phyloP scores from a whole-genome alignment of 78 protist species.

The slime mould (Dictyostelium discoideum) region dicty_2.7 NC_007090.3:1544501-1545000 shows the following conservation, averaged over 20 bases:
- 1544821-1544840: background rate
- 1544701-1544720: background rate
- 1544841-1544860: background rate
- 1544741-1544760: background rate
- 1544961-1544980: background rate
- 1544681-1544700: conserved; percentile 47
- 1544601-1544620: conserved; percentile 33
- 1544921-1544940: background rate
- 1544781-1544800: background rate
- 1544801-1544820: background rate
- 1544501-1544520: background rate
- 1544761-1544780: background rate
- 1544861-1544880: background rate
- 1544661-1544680: conserved; percentile 9
- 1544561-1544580: conserved; percentile 57
- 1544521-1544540: background rate
- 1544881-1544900: background rate
- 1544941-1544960: too few species aligned
- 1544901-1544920: background rate
- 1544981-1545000: too few species aligned
- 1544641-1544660: background rate
- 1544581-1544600: conserved; percentile 76
- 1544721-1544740: background rate
- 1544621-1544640: conserved; percentile 26
- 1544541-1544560: conserved; percentile 80